Evolutionary conservation across 2,329 filamentous ascomycete species (phyloP).

Genomic region (Paracorniculantispora psalliotae): DNA sequence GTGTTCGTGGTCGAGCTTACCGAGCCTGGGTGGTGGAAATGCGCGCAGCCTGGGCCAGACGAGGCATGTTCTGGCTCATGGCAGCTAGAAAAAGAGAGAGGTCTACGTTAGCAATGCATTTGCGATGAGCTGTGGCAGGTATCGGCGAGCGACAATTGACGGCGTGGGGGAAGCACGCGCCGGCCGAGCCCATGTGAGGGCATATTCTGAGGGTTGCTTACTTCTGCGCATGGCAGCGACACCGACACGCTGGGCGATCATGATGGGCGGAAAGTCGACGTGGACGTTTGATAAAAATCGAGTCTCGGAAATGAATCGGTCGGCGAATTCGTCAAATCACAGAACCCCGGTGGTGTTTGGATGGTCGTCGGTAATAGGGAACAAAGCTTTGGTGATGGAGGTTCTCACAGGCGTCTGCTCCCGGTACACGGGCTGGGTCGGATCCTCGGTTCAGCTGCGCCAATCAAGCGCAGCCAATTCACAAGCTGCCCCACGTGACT

Average conservation of each 20-base stretch:
- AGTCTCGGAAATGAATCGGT: conserved; percentile 7
- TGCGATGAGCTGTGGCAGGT: too few relatives aligned
- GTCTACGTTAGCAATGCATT: neutral
- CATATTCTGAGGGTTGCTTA: conserved; percentile 27
- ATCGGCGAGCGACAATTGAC: neutral
- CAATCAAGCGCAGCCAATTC: conserved; percentile 36
- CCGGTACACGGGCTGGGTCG: conserved; percentile 25
- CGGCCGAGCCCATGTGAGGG: conserved; percentile 8
- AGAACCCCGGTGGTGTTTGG: neutral
- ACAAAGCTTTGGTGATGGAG: conserved; percentile 18
- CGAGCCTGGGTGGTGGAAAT: conserved; percentile 42
- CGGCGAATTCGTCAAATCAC: conserved; percentile 16
- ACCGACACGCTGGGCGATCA: conserved; percentile 55
- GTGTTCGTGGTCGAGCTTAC: conserved; percentile 29
- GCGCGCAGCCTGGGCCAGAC: conserved; percentile 38
- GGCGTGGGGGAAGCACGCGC: neutral
- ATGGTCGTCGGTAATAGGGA: neutral
- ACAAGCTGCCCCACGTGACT: conserved; percentile 31
- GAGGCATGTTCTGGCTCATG: conserved; percentile 43
- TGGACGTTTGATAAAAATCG: conserved; percentile 18
- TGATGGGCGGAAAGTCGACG: conserved; percentile 22
- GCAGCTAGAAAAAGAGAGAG: conserved; percentile 21
- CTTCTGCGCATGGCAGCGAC: conserved; percentile 55
- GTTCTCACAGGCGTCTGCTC: conserved; percentile 11
- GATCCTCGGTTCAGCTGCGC: conserved; percentile 40